These are phyloP conservation scores for Hypomyces rosellus DNA, from an alignment of 2,329 filamentous ascomycete genomes.

Conservation along the genomic window DNA sequence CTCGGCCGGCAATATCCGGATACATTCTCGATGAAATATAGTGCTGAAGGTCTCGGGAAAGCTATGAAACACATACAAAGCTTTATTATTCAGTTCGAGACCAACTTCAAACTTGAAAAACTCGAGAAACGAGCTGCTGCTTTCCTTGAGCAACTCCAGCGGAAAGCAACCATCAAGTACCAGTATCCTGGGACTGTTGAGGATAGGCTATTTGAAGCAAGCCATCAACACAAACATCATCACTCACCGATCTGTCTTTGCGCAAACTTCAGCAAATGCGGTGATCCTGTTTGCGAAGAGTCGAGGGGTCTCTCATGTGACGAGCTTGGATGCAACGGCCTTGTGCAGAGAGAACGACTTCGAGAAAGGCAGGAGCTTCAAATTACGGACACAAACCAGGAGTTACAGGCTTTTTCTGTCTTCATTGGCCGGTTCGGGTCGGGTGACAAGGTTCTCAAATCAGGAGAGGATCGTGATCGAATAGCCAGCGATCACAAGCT, in stretches of 20 bases:
- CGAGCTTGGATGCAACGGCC: background rate
- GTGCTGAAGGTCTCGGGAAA: constrained; percentile 18
- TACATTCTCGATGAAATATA: constrained; percentile 20
- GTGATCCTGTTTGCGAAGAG: no score
- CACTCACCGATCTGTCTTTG: no score
- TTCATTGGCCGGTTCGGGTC: constrained; percentile 33
- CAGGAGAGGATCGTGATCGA: constrained; percentile 26
- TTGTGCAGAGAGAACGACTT: constrained; percentile 8
- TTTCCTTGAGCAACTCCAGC: constrained; percentile 16
- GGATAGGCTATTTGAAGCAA: no score
- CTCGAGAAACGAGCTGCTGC: constrained; percentile 8
- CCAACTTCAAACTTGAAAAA: constrained; percentile 8
- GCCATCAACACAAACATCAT: no score
- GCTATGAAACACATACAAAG: constrained; percentile 23
- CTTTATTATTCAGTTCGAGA: constrained; percentile 17
- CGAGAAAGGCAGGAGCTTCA: background rate
- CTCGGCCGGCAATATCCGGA: constrained; percentile 19
- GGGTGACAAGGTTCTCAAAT: constrained; percentile 34
- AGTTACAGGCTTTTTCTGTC: constrained; percentile 23
- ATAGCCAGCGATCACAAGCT: constrained; percentile 19
- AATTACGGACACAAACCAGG: background rate
- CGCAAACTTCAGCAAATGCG: no score
- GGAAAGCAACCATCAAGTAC: no score
- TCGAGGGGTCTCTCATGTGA: no score
- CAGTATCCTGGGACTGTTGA: no score